A percentile compares a stretch with the other conserved stretches of the same genome.
Conservation (phyloP, 1,284 basidiomycete genomes). For the Trichosporon inkin region DNA sequence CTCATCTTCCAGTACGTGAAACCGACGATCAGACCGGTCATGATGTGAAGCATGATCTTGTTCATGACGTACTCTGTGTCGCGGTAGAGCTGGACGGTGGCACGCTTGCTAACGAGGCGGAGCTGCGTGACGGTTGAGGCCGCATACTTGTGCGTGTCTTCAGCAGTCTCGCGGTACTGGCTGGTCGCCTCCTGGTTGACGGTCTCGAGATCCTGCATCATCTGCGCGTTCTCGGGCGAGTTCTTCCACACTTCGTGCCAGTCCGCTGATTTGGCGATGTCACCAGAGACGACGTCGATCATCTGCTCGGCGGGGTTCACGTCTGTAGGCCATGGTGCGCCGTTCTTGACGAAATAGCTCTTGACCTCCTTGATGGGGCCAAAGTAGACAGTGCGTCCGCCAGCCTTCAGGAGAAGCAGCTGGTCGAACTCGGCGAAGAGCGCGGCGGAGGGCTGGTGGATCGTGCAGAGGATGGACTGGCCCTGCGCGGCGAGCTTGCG, state of each 20-base stretch:
- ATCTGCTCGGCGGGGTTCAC: conserved; percentile 55
- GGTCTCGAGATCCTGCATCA: conserved; percentile 50
- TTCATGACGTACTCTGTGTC: conserved; percentile 46
- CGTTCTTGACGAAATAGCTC: conserved; percentile 51
- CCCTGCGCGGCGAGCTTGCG: conserved; percentile 55
- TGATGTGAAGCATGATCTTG: conserved; percentile 41
- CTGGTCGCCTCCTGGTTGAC: conserved; percentile 28
- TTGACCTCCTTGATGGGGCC: conserved; percentile 55
- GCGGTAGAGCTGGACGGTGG: conserved; percentile 39
- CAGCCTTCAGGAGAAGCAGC: conserved; percentile 54
- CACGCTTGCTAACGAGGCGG: conserved; percentile 37
- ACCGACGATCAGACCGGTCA: conserved; percentile 42
- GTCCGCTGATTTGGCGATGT: conserved; percentile 53
- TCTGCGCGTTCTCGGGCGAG: conserved; percentile 48
- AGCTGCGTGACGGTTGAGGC: conserved; percentile 37
- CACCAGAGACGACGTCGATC: conserved; percentile 48
- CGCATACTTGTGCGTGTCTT: conserved; percentile 40
- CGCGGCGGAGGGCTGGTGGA: conserved; percentile 61
- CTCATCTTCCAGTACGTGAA: conserved; percentile 46
- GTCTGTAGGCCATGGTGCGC: conserved; percentile 45
- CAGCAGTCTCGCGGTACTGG: conserved; percentile 12
- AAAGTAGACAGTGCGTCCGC: conserved; percentile 57
- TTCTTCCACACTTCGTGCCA: conserved; percentile 69
- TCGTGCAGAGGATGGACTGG: conserved; percentile 52
- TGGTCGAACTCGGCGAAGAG: conserved; percentile 69